Evolutionary conservation across 2,329 filamentous ascomycete species (phyloP).

Genomic region (Beauveria australis): DNA sequence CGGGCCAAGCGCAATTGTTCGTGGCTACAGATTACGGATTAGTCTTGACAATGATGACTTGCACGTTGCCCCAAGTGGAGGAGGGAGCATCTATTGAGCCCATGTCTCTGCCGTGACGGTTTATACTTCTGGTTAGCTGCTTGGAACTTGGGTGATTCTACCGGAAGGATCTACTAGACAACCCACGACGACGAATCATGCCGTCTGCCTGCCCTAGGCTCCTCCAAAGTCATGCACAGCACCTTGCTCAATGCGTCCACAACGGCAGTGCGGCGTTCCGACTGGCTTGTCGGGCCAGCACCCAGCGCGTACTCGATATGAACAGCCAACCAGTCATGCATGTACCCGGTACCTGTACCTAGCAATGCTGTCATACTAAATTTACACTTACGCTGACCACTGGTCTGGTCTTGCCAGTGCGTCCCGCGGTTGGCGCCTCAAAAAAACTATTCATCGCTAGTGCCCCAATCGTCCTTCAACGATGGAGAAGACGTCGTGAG

Average conservation of each 20-base stretch:
- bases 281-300: background rate
- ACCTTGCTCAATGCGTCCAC: background rate
- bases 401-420: background rate
- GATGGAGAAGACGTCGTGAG: background rate
- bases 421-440: slow-evolving; percentile 3
- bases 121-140: background rate
- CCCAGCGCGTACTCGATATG: background rate
- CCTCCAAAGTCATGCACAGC: background rate
- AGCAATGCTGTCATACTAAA: too few species aligned
- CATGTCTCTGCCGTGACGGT: background rate
- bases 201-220: background rate
- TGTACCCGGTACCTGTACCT: too few species aligned
- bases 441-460: background rate
- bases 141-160: background rate
- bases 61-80: background rate
- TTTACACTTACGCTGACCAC: background rate
- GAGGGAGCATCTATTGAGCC: background rate
- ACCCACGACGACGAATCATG: background rate
- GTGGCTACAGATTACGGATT: too few species aligned
- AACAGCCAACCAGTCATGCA: background rate
- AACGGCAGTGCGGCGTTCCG: background rate
- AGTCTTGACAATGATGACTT: background rate
- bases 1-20: background rate
- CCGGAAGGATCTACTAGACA: background rate
- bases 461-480: background rate